Base-by-base conservation (phyloP, 1,139 yeast genomes). In the Blastobotrys raffinosifermentans region DNA sequence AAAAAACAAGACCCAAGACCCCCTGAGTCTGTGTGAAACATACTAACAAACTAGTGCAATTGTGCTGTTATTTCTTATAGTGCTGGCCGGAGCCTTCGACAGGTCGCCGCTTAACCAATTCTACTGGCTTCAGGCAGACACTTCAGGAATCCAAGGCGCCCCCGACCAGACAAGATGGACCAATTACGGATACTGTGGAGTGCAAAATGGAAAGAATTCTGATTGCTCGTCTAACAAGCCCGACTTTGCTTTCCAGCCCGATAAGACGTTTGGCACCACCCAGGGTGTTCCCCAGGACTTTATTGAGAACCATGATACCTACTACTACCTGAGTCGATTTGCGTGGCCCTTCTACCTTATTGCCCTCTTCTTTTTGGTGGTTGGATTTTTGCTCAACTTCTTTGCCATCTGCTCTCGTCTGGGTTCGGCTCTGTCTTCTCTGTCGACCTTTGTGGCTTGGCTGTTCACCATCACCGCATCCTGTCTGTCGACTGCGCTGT, bases 41-140 rank as follows among this genome's bases (percentile, higher is more conserved):
- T 25, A 25, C 27, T 25, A 25, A 25, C 26, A 15, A 8, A 29
- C 18, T 34, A 75, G 77, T 29, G 60, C 77, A 10, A 55, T 65
- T n/a, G 58, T 81, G 40, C 63, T 80, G 33, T 63, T 80, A 35
- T 70, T 82, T 50, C 72, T 84, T 51, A 66, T 80, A 45, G 65
- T 80, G 34, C 66, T 84, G 33, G 73, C 79, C 20, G 94, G 94
- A 33, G 72, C 75, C 16, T 63, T 68, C 22, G 61, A 66, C 16
- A 49, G 55, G 10, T 63, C 71, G 4, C 72, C 77, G 2, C 55
- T 82, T 41, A 67, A 69, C 40, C 61, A 68, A 42, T 77, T 82
- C 58, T 83, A 77, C 63, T 83, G 84, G 80, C 61, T 85, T 26
- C 67, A 79, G 54, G 87, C 83, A 14, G 77, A 77, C 45, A 80